phyloP scores from a whole-genome alignment of 1,139 yeast genomes.

The Candida glucosophila region DNA sequence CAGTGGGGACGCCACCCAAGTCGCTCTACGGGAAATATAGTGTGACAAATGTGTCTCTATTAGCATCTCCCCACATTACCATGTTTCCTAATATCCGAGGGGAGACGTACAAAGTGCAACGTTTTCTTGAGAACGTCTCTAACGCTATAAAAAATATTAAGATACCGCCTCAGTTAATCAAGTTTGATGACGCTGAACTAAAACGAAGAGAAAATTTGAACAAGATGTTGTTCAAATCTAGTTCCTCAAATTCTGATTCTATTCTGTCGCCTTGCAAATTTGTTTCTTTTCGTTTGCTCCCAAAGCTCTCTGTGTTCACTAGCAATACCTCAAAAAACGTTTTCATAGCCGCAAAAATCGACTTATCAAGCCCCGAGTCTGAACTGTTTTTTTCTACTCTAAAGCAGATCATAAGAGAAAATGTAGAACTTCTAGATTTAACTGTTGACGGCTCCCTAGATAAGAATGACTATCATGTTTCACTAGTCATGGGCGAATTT shows the following conservation, averaged over 20 bases:
- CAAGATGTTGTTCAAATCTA: slow-evolving; percentile 2
- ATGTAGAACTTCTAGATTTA: slow-evolving; percentile 5
- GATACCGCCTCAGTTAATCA: slow-evolving; percentile 3
- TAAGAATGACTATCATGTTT: slow-evolving; percentile 4
- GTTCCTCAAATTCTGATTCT: slow-evolving; percentile 3
- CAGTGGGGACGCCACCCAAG: slow-evolving; percentile 3
- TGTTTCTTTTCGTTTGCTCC: slow-evolving; percentile 3
- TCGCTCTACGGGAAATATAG: slow-evolving; percentile 3
- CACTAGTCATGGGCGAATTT: slow-evolving; percentile 6
- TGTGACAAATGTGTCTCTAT: slow-evolving; percentile 2
- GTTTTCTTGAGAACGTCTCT: slow-evolving; percentile 5
- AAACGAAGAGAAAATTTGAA: slow-evolving; percentile 4
- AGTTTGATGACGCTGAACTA: slow-evolving; percentile 3
- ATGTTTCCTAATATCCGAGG: slow-evolving; percentile 6
- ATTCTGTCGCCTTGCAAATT: slow-evolving; percentile 4
- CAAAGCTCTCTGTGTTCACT: slow-evolving; percentile 4
- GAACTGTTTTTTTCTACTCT: slow-evolving; percentile 3
- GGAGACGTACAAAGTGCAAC: slow-evolving; percentile 3
- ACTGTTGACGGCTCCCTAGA: slow-evolving; percentile 1
- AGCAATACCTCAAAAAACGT: slow-evolving; percentile 5
- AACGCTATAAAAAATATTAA: slow-evolving; percentile 2
- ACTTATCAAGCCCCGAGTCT: slow-evolving; percentile 1
- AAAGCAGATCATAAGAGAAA: slow-evolving; percentile 4
- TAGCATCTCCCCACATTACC: slow-evolving; percentile 5
- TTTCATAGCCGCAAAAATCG: slow-evolving; percentile 5